Evolutionary conservation across 2,329 filamentous ascomycete genomes (phyloP).

Genomic region (Aspergillus hortae): DNA sequence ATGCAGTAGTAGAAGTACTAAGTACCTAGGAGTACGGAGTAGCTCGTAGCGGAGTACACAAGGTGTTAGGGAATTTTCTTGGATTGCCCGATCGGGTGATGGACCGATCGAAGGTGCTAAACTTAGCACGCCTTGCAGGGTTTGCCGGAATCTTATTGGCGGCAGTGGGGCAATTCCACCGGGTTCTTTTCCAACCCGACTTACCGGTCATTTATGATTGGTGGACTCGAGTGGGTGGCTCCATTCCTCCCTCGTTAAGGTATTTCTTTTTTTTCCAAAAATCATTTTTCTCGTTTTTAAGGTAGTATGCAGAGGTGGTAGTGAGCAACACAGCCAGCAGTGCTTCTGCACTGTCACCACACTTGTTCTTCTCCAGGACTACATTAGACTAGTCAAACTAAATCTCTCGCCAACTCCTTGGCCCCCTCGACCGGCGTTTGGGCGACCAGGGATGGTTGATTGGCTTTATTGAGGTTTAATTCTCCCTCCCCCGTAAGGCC

Average conservation of each 20-base stretch:
- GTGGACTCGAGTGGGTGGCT: constrained; percentile 5
- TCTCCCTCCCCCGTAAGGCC: too few species aligned
- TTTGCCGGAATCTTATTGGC: constrained; percentile 9
- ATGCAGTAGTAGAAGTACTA: too few species aligned
- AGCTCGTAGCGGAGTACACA: background rate
- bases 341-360: constrained; percentile 33
- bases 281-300: background rate
- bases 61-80: background rate
- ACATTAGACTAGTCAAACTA: background rate
- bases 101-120: constrained; percentile 24
- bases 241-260: constrained; percentile 4
- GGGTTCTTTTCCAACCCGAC: background rate
- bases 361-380: background rate
- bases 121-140: constrained; percentile 24
- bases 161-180: constrained; percentile 8
- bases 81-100: background rate
- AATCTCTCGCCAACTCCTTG: background rate
- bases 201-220: background rate
- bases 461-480: too few species aligned
- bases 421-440: too few species aligned
- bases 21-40: background rate
- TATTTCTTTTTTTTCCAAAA: background rate
- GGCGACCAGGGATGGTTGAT: too few species aligned
- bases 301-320: constrained; percentile 13
- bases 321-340: constrained; percentile 10